These are phyloP conservation scores for Mycosarcoma mackinlayi DNA, from an alignment of 1,284 basidiomycete species.

Conservation along the genomic window DNA sequence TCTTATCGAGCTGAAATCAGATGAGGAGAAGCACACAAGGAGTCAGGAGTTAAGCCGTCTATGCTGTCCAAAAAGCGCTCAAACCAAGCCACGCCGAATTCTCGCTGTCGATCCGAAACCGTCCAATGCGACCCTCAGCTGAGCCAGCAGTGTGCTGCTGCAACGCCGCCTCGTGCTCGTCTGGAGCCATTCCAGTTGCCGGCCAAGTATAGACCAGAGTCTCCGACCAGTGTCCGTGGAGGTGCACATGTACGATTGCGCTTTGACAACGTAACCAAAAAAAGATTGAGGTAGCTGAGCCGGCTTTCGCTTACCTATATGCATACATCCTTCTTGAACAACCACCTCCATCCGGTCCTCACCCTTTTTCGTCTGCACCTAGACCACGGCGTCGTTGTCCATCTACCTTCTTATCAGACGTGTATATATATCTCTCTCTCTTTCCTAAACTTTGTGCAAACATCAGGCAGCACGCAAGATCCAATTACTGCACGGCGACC, in stretches of 20 bases:
- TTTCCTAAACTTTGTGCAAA: no score
- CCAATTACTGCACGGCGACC: no score
- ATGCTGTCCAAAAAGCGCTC: slow-evolving; percentile 12
- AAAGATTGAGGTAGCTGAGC: slow-evolving; percentile 3
- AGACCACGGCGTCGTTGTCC: no score
- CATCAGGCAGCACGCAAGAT: no score
- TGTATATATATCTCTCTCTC: no score
- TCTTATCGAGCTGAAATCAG: slow-evolving; percentile 33
- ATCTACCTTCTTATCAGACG: no score
- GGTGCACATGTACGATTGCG: background rate
- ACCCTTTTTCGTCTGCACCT: background rate
- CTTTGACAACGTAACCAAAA: background rate
- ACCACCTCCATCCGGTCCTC: background rate
- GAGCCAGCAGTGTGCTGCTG: slow-evolving; percentile 4
- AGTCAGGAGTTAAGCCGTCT: background rate
- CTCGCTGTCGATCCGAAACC: slow-evolving; percentile 8
- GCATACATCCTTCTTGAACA: background rate
- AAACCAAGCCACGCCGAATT: slow-evolving; percentile 8
- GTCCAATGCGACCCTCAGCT: background rate
- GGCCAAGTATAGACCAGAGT: background rate
- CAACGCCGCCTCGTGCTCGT: slow-evolving; percentile 8
- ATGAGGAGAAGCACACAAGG: background rate
- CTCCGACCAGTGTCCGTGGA: background rate
- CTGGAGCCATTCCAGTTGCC: background rate
- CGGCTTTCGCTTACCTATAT: background rate